phyloP scores from a whole-genome alignment of 2,329 filamentous ascomycete species.

The Xylaria hypoxylon region DNA sequence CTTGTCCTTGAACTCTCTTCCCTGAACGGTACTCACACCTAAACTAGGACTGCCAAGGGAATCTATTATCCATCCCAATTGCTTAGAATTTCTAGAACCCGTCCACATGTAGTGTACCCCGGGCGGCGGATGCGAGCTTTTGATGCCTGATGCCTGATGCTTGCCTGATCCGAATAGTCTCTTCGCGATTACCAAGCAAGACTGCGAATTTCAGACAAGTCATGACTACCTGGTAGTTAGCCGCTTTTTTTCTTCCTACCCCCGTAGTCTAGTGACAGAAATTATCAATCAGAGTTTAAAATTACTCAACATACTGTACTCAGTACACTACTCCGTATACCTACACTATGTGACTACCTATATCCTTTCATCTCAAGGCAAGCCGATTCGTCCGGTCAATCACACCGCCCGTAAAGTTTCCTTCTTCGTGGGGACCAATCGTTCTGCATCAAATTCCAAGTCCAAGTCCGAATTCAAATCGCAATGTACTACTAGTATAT shows the following conservation, averaged over 20 bases:
- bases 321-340: too few relatives aligned
- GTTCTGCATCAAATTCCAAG: background rate
- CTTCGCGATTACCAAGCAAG: conserved; percentile 25
- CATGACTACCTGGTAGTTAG: background rate
- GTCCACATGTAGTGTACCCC: conserved; percentile 1
- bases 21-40: background rate
- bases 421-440: background rate
- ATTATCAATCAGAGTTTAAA: background rate
- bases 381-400: background rate
- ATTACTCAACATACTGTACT: background rate
- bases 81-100: background rate
- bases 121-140: background rate
- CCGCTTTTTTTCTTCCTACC: background rate
- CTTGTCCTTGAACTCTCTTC: background rate
- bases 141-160: background rate
- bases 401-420: conserved; percentile 13
- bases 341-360: too few relatives aligned
- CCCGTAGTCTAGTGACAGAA: background rate
- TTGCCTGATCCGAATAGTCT: background rate
- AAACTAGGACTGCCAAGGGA: conserved; percentile 13
- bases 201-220: conserved; percentile 11
- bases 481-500: background rate
- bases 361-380: background rate
- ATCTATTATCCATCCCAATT: background rate
- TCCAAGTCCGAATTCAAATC: background rate